These are phyloP conservation scores for Allium fistulosum DNA, from an alignment of 106 monocot species.

Conservation along the genomic window DNA sequence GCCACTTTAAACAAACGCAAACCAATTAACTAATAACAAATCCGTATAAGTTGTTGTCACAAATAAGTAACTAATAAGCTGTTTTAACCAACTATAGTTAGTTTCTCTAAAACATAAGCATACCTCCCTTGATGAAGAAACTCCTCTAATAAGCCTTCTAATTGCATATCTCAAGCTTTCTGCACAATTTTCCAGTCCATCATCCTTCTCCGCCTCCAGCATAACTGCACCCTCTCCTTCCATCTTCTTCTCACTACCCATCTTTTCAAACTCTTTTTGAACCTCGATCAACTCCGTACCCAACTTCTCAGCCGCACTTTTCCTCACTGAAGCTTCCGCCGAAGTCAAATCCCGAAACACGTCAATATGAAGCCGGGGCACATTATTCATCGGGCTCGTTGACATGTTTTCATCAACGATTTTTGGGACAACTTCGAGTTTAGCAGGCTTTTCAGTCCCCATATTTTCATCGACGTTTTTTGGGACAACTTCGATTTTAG, in stretches of 20 bases:
- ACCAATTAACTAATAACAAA: too few species aligned
- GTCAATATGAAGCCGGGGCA: constrained; percentile 59
- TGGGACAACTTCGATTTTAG: too few species aligned
- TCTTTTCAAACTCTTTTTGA: constrained; percentile 51
- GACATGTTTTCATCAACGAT: too few species aligned
- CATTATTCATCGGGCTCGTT: too few species aligned
- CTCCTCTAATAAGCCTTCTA: constrained; percentile 74
- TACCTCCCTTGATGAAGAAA: constrained; percentile 95
- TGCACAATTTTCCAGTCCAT: constrained; percentile 75
- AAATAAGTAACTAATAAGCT: too few species aligned
- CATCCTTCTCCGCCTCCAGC: constrained; percentile 80
- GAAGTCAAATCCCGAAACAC: constrained; percentile 59
- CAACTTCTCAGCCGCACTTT: constrained; percentile 50
- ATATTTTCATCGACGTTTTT: too few species aligned
- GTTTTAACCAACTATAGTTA: too few species aligned
- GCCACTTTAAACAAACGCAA: too few species aligned
- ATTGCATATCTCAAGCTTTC: constrained; percentile 73
- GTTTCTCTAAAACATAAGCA: background rate
- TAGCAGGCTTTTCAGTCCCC: too few species aligned
- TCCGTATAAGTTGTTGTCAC: too few species aligned
- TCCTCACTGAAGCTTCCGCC: constrained; percentile 33
- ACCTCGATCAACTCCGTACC: constrained; percentile 46
- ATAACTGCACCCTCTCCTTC: constrained; percentile 11
- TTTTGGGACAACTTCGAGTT: too few species aligned
- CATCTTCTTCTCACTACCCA: background rate